Percentiles rank a stretch among this genome's conserved stretches.
Evolutionary conservation across 805 yeast species (phyloP).

Genomic region (Candida stauntonica): DNA sequence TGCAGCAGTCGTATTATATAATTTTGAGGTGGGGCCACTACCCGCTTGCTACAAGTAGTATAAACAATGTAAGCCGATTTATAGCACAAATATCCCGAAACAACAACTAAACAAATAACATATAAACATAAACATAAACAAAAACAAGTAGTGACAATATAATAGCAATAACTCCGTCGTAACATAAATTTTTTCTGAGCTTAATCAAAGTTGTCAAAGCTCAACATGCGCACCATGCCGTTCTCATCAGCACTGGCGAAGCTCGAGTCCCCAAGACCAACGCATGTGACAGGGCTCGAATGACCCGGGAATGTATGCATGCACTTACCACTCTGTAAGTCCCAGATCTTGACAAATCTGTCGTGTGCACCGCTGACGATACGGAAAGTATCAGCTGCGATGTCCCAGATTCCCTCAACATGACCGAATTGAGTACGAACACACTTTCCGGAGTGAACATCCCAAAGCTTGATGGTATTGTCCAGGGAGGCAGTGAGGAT

Average conservation of each 20-base stretch:
- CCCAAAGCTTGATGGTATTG: slow-evolving; percentile 92
- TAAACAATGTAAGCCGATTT: no score
- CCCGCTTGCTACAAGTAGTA: no score
- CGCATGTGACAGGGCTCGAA: slow-evolving; percentile 57
- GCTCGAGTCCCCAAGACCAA: slow-evolving; percentile 83
- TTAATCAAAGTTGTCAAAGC: slow-evolving; percentile 50
- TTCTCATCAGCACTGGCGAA: slow-evolving; percentile 88
- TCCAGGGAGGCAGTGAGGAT: slow-evolving; percentile 83
- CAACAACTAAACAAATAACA: not conserved
- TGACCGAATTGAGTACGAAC: slow-evolving; percentile 95
- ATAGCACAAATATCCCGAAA: not conserved
- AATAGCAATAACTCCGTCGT: no score
- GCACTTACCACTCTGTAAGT: slow-evolving; percentile 88
- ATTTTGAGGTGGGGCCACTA: no score
- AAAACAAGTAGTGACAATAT: no score
- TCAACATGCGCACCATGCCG: slow-evolving; percentile 81
- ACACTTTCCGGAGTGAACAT: slow-evolving; percentile 79
- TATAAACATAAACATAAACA: not conserved
- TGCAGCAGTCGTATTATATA: not conserved
- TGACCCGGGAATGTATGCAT: slow-evolving; percentile 88
- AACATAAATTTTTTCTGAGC: no score
- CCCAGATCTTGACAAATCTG: slow-evolving; percentile 88
- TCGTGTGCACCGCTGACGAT: slow-evolving; percentile 95
- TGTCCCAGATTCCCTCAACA: slow-evolving; percentile 97
- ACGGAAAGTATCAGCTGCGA: slow-evolving; percentile 92